Evolutionary conservation across 1,284 basidiomycete species (phyloP).

Genomic region (Ganoderma boninense): DNA sequence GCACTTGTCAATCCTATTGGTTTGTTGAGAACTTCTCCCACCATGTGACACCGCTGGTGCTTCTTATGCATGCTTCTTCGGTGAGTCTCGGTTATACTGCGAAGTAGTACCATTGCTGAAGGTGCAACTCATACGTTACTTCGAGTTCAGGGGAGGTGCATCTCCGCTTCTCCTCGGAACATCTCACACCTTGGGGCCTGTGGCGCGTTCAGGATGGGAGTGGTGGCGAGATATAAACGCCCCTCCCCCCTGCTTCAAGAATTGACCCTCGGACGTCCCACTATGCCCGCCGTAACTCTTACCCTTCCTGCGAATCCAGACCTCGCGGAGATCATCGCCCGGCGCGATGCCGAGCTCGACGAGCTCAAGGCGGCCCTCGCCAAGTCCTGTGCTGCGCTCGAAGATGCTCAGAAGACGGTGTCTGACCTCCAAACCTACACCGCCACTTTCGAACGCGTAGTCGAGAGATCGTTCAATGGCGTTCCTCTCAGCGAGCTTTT

Average conservation of each 20-base stretch:
- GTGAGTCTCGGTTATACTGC: conserved; percentile 23
- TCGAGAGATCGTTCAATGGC: conserved; percentile 18
- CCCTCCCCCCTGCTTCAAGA: neutral
- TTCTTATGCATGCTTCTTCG: conserved; percentile 5
- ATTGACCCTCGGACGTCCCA: neutral
- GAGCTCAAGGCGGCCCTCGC: conserved; percentile 2
- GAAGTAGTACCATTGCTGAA: conserved; percentile 14
- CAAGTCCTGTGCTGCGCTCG: neutral
- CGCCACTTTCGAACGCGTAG: neutral
- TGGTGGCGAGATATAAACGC: neutral
- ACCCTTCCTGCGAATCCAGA: neutral
- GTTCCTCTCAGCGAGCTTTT: conserved; percentile 40
- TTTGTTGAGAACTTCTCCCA: neutral
- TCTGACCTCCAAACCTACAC: conserved; percentile 1
- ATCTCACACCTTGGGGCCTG: neutral
- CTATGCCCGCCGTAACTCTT: neutral
- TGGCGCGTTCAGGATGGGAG: neutral
- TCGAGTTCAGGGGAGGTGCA: conserved; percentile 11
- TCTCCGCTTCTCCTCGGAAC: neutral
- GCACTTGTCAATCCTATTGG: neutral
- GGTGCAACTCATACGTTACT: conserved; percentile 5
- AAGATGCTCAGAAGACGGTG: neutral
- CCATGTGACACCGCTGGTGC: neutral
- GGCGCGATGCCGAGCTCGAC: neutral
- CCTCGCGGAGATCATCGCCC: neutral